Evolutionary conservation across 2,329 filamentous ascomycete species (phyloP).

Genomic region (Trichoderma koningiopsis): DNA sequence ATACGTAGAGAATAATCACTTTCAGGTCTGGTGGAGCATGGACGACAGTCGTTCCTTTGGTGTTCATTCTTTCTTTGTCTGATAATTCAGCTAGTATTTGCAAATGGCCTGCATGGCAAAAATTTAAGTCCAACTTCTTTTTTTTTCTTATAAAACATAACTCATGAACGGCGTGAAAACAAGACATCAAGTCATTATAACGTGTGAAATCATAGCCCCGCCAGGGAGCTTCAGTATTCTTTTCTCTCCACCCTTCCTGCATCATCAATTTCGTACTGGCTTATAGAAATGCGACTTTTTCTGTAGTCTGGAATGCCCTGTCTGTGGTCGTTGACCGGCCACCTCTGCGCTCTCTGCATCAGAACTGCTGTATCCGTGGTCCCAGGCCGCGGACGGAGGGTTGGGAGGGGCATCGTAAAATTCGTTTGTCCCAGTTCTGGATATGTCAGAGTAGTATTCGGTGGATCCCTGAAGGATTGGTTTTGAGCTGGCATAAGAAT

Average conservation of each 20-base stretch:
- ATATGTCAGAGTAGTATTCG: constrained; percentile 21
- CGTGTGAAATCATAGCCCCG: neutral
- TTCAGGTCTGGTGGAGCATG: neutral
- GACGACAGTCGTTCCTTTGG: neutral
- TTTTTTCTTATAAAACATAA: constrained; percentile 7
- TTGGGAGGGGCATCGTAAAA: constrained; percentile 5
- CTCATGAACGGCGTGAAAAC: constrained; percentile 24
- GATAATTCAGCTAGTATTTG: constrained; percentile 10
- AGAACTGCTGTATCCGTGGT: constrained; percentile 24
- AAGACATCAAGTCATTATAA: constrained; percentile 19
- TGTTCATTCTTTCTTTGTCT: neutral
- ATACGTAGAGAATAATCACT: neutral
- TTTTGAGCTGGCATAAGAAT: constrained; percentile 11
- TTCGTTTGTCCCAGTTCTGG: neutral
- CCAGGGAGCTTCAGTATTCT: neutral
- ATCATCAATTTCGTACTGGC: neutral
- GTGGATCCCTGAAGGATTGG: constrained; percentile 11
- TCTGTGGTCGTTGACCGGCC: constrained; percentile 10
- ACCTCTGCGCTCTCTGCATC: constrained; percentile 17
- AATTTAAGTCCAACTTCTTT: neutral
- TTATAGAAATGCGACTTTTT: constrained; percentile 17
- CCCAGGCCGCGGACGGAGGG: constrained; percentile 1
- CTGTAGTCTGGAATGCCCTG: constrained; percentile 13
- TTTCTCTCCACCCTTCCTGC: neutral
- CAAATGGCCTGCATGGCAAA: constrained; percentile 22